Percentiles rank a stretch among this genome's conserved stretches.
These are phyloP conservation scores for Rhododendron kiyosumense DNA, from an alignment of 148 eudicot genomes.

Conservation along the genomic window DNA sequence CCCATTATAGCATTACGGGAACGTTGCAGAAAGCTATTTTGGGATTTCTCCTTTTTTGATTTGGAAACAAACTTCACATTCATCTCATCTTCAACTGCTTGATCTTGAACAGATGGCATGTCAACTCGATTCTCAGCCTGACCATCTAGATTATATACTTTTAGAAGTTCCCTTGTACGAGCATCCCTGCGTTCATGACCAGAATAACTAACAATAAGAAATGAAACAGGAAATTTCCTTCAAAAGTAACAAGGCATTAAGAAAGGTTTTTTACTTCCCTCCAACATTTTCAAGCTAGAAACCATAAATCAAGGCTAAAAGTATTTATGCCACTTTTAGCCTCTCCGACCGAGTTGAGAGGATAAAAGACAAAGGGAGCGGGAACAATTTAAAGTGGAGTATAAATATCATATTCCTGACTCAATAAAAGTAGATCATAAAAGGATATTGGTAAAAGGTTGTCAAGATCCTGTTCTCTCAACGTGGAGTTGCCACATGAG, in stretches of 20 bases:
- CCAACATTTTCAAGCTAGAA: background rate
- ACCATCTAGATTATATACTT: conserved; percentile 81
- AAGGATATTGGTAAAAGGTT: background rate
- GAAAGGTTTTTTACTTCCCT: background rate
- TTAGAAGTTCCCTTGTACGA: conserved; percentile 89
- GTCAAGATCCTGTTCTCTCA: background rate
- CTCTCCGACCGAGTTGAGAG: background rate
- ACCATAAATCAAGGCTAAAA: background rate
- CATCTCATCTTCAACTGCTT: conserved; percentile 63
- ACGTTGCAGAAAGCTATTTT: conserved; percentile 60
- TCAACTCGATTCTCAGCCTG: conserved; percentile 85
- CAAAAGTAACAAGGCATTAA: background rate
- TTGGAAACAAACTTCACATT: conserved; percentile 69
- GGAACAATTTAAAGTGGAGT: background rate
- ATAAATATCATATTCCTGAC: background rate
- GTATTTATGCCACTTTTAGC: background rate
- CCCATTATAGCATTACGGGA: conserved; percentile 97
- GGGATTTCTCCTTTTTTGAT: conserved; percentile 87
- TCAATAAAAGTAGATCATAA: background rate
- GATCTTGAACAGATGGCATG: conserved; percentile 68
- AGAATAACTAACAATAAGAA: conserved; percentile 6
- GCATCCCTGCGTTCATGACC: conserved; percentile 69
- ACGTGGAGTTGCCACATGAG: background rate
- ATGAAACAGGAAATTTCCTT: background rate
- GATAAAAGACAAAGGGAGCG: background rate